Evolutionary conservation across 169 alveolate genomes (phyloP).

Genomic region (Cryptosporidium parvum): DNA sequence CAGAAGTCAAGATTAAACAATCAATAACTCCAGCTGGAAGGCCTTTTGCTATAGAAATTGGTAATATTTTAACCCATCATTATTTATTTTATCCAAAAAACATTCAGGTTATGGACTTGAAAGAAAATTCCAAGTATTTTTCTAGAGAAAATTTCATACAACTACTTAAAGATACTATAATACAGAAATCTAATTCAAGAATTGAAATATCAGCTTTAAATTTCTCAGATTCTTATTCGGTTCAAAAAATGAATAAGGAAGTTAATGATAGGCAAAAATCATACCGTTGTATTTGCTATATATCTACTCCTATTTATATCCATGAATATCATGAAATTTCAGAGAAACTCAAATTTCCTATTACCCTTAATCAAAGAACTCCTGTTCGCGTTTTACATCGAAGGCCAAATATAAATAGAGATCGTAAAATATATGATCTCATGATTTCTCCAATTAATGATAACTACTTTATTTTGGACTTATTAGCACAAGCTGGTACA

Average conservation of each 20-base stretch:
- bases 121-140: background rate
- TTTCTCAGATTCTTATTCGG: constrained; percentile 77
- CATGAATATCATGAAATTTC: constrained; percentile 78
- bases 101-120: background rate
- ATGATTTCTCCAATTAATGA: constrained; percentile 82
- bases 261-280: constrained; percentile 83
- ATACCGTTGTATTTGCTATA: constrained; percentile 84
- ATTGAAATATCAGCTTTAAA: constrained; percentile 78
- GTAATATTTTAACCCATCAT: constrained; percentile 78
- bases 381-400: constrained; percentile 92
- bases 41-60: constrained; percentile 88
- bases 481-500: constrained; percentile 90
- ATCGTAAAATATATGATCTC: constrained; percentile 82
- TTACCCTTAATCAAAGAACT: constrained; percentile 84
- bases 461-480: constrained; percentile 86
- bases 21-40: constrained; percentile 79
- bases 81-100: constrained; percentile 30
- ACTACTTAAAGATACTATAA: constrained; percentile 1
- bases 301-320: constrained; percentile 69
- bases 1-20: background rate
- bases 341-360: constrained; percentile 59
- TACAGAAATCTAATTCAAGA: constrained; percentile 21
- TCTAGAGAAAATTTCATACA: constrained; percentile 50
- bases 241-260: constrained; percentile 81
- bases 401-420: constrained; percentile 85